Evolutionary conservation across 768 basidiomycete species (phyloP), one percentile per base, ranked within the genome.

Genomic region (Suillus plorans): DNA sequence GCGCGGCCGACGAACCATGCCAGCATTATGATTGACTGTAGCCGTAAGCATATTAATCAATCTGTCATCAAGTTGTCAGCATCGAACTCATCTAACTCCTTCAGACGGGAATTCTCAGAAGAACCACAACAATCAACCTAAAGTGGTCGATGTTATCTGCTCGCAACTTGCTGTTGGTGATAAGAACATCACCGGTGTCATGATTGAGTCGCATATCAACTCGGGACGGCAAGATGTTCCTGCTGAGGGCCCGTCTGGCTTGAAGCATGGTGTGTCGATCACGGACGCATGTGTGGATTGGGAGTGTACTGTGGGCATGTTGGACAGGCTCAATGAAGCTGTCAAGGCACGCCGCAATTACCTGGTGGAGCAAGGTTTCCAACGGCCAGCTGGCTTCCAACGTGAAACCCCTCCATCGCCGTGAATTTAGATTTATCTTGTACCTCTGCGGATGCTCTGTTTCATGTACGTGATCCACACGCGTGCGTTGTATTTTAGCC

Each of bases 191-290:
- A 93, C 93, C 5, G 97, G 97, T 55, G 94, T 98, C 64, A 99
- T 99, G 97, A 86, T 99, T 74, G 97, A 99, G 80, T 92, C 90
- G 14, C 91, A 98, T 76, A 89, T 99, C 78, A 90, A 92, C 72
- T 90, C 89, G 59, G 97, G 97, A 22, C 82, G 89, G 65, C 97
- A 99, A 80, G 91, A 95, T 69, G 91, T 97, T 16, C 95, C 97
- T 2, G 68, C 82, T 3, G 82, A 80, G 50, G 91, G 95, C 8
- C 89, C 90, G 0, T 68, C 78, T 20, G 84, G 74, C 10, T 84
- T 95, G 69, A 93, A 91, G 76, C 80, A 89, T 64, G 93, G 93
- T 61, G 86, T 96, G 62, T 90, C 88, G 67, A 95, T 97, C 74
- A 97, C 95, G 0, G 95, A 97, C 68, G 95, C 93, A 3, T 97